Evolutionary conservation across 2,329 filamentous ascomycete genomes (phyloP), one percentile per base, ranked within the genome.

Genomic region (Diaporthe citrichinensis): DNA sequence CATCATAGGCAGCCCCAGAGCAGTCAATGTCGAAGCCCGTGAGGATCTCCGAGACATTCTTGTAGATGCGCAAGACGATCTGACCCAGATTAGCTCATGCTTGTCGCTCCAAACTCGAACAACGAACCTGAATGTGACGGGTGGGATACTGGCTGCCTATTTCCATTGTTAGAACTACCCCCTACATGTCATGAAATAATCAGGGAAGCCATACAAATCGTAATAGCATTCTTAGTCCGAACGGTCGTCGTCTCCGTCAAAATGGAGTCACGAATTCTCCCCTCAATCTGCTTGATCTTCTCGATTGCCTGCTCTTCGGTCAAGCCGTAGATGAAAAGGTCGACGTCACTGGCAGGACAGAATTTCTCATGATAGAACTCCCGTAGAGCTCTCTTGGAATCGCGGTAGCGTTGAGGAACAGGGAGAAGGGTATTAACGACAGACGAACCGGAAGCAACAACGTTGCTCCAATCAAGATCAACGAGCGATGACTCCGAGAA

Each of bases 11-110:
- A 34, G 92, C 93, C 77, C 94, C 94, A 0, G 94, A 93, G 81
- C 93, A 95, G 81, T 97, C 95, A 67, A 98, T 95, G 79, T 97
- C 95, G 79, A 98, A 98, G 0, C 95, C 95, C 4, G 95, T 95
- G 34, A 98, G 88, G 49, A 98, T 96, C 82, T 97, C 94, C 1
- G 94, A 93, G 61, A 97, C 85, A 0, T 93, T 95, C 80, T 95
- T 94, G 86, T 98, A 97, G 51, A 97, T 91, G 49, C 95, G 93
- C 41, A 97, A 88, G 31, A 98, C 95, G 79, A 98, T 95, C 87
- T 96, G 76, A 7, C 4, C 41, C 41, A 8, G 49, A 68, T 79
- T 67, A 81, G 78, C 25, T 51, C 10, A 10, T 36, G 61, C 14
- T 25, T 34, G 46, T 8, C 28, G 34, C 49, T 28, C 17, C 15